phyloP scores from a whole-genome alignment of 805 yeast genomes.

The Nakazawaea pomicola region DNA sequence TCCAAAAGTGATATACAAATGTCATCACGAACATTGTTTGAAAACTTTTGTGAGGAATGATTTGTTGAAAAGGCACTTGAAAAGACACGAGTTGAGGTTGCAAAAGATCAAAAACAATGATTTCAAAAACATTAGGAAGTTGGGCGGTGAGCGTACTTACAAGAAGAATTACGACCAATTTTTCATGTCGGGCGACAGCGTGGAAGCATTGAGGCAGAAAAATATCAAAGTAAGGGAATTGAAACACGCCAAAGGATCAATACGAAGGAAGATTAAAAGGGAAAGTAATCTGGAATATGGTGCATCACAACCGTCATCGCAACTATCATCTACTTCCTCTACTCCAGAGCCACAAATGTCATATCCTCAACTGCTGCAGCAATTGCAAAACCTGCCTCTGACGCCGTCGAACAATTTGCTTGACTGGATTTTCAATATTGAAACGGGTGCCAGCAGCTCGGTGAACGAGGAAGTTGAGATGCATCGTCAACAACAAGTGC shows the following conservation, averaged over 20 bases:
- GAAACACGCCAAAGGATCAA: neutral
- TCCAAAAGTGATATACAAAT: conserved; percentile 48
- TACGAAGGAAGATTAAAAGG: neutral
- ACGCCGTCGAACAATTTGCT: conserved; percentile 5
- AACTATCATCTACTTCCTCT: neutral
- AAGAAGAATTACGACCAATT: conserved; percentile 1
- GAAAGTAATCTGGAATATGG: too few relatives aligned
- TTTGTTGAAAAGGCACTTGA: conserved; percentile 39
- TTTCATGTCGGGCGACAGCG: conserved; percentile 5
- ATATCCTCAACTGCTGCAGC: neutral
- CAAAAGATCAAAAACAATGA: conserved; percentile 10
- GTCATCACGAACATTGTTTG: conserved; percentile 44
- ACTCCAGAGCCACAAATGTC: neutral
- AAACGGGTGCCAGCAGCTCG: neutral
- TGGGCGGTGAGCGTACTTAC: conserved; percentile 11
- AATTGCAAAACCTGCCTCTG: neutral
- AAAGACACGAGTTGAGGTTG: conserved; percentile 31
- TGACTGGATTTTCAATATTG: conserved; percentile 11
- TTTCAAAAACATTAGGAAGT: conserved; percentile 10
- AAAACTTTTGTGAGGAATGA: conserved; percentile 64
- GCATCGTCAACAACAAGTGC: too few relatives aligned
- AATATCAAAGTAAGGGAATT: conserved; percentile 3
- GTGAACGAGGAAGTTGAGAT: too few relatives aligned
- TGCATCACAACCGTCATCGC: too few relatives aligned
- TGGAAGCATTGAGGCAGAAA: conserved; percentile 1